A percentile compares a stretch with the other conserved stretches of the same genome.
These are phyloP conservation scores for Arctostaphylos glauca DNA, from an alignment of 148 eudicot species.

Conservation along the genomic window DNA sequence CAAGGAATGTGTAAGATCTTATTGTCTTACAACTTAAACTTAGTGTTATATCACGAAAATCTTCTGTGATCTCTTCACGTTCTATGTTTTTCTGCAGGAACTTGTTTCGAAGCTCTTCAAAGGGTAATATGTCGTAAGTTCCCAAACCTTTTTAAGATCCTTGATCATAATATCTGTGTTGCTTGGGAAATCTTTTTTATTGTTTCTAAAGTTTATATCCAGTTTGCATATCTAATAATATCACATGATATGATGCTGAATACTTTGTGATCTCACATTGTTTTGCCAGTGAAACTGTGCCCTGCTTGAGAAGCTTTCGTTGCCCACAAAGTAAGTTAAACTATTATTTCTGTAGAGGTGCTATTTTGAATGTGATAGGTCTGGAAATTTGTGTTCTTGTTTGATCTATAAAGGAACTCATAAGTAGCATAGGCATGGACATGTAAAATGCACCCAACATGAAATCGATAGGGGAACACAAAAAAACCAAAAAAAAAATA, in stretches of 20 bases:
- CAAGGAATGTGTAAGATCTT: constrained; percentile 15
- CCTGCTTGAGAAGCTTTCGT: constrained; percentile 15
- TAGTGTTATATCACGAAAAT: too few relatives aligned
- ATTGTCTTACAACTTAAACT: background rate
- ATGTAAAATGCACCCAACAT: background rate
- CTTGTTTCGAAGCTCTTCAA: constrained; percentile 24
- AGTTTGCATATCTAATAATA: too few relatives aligned
- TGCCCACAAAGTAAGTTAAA: constrained; percentile 19
- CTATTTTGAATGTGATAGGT: background rate
- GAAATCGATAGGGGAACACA: background rate
- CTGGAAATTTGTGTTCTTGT: background rate
- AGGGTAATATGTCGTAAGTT: constrained; percentile 19
- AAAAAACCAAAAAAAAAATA: background rate
- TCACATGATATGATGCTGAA: background rate
- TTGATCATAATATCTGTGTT: background rate
- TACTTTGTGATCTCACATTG: background rate
- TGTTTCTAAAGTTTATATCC: background rate
- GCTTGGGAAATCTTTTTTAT: background rate
- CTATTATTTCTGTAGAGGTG: background rate
- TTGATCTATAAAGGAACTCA: background rate
- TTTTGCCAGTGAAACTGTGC: constrained; percentile 22
- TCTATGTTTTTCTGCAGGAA: constrained; percentile 14
- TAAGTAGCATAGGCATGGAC: background rate
- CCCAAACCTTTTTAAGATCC: background rate
- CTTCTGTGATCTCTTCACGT: background rate